Percentiles rank a stretch among this genome's conserved stretches.
Conservation (phyloP, 192 early-diverging fungal genomes). For the Backusella circina region DNA sequence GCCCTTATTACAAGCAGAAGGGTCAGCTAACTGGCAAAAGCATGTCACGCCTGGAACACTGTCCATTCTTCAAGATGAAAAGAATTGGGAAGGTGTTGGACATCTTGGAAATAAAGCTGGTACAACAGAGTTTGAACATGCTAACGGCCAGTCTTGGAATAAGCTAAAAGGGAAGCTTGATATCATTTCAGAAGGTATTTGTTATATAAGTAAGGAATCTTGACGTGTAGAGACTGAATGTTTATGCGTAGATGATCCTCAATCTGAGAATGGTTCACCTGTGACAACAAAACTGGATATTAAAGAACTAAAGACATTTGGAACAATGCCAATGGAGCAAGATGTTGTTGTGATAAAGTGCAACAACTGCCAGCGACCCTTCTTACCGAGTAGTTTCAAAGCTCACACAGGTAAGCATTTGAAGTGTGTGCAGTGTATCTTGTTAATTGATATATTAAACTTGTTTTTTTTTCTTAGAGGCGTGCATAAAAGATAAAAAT, state of each 20-base stretch:
- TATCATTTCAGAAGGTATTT: slow-evolving; percentile 22
- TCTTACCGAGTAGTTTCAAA: slow-evolving; percentile 58
- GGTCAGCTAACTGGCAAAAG: slow-evolving; percentile 27
- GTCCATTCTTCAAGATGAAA: slow-evolving; percentile 44
- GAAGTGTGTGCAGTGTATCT: background rate
- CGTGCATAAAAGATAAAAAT: slow-evolving; percentile 2
- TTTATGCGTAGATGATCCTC: slow-evolving; percentile 21
- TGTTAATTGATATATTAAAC: background rate
- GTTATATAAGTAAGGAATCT: background rate
- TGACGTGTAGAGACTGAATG: background rate
- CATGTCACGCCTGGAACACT: slow-evolving; percentile 45
- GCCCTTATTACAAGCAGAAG: slow-evolving; percentile 16
- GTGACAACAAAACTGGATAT: slow-evolving; percentile 31
- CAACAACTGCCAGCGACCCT: slow-evolving; percentile 57
- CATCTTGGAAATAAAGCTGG: slow-evolving; percentile 23
- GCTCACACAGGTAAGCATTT: slow-evolving; percentile 64
- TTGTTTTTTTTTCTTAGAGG: background rate
- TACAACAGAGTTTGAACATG: slow-evolving; percentile 28
- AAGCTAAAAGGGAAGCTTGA: slow-evolving; percentile 28
- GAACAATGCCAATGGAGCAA: slow-evolving; percentile 57
- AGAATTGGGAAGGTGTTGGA: slow-evolving; percentile 38
- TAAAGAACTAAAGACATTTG: slow-evolving; percentile 51
- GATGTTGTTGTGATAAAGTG: slow-evolving; percentile 64
- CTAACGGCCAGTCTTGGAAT: slow-evolving; percentile 25
- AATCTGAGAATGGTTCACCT: slow-evolving; percentile 29